phyloP scores from a whole-genome alignment of 371 early-diverging fungal species.

The Rhizomucor miehei region DNA sequence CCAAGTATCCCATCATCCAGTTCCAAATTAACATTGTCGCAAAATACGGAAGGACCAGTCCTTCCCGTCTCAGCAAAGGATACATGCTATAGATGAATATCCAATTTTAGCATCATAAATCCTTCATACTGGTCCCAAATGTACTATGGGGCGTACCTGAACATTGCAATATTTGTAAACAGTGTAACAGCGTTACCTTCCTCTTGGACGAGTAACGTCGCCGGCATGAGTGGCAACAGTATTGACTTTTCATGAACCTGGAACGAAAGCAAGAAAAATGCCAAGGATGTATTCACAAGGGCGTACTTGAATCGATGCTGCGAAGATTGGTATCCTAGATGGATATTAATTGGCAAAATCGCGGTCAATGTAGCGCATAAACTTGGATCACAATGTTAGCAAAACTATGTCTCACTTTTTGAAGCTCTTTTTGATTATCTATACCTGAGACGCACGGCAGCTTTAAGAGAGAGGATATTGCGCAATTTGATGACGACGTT shows the following conservation, averaged over 20 bases:
- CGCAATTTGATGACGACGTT: slow-evolving; percentile 84
- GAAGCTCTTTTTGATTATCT: background rate
- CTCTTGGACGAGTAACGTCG: slow-evolving; percentile 65
- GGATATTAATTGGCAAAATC: slow-evolving; percentile 66
- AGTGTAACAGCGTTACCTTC: slow-evolving; percentile 56
- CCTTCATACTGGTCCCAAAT: background rate
- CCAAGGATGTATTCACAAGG: slow-evolving; percentile 70
- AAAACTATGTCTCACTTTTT: background rate
- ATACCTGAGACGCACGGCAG: slow-evolving; percentile 72
- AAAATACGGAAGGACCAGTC: slow-evolving; percentile 63
- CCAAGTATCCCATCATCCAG: slow-evolving; percentile 37
- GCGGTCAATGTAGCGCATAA: slow-evolving; percentile 63
- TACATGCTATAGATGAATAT: slow-evolving; percentile 67
- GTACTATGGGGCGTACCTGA: slow-evolving; percentile 67
- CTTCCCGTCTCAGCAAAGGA: slow-evolving; percentile 80
- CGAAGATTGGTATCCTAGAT: slow-evolving; percentile 54
- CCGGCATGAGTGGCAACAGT: slow-evolving; percentile 78
- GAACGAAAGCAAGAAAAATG: slow-evolving; percentile 93
- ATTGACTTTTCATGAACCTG: slow-evolving; percentile 98
- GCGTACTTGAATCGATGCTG: slow-evolving; percentile 62
- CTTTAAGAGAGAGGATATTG: slow-evolving; percentile 52
- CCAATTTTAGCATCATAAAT: background rate
- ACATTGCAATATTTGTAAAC: slow-evolving; percentile 82
- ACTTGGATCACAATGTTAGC: slow-evolving; percentile 34
- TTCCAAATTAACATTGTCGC: slow-evolving; percentile 67